Evolutionary conservation across 1,284 basidiomycete species (phyloP).

Genomic region (Cryptococcus deneoformans): DNA sequence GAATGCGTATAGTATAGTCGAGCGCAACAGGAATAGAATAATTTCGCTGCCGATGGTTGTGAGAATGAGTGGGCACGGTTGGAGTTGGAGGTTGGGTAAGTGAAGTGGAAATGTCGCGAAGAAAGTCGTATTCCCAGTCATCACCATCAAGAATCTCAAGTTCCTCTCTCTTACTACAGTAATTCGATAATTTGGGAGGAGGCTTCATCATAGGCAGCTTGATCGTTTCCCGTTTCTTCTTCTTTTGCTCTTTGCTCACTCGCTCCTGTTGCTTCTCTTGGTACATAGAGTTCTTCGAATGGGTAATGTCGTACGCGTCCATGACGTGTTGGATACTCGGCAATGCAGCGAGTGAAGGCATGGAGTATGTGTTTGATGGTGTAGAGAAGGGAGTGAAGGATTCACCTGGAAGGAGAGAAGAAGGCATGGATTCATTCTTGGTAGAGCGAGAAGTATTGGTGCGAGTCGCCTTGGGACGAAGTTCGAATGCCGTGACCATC

Average conservation of each 20-base stretch:
- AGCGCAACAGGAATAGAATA: neutral
- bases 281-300: neutral
- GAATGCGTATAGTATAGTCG: neutral
- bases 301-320: neutral
- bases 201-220: conserved; percentile 1
- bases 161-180: neutral
- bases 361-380: neutral
- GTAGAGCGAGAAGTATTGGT: neutral
- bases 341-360: neutral
- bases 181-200: neutral
- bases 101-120: neutral
- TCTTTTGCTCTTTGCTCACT: neutral
- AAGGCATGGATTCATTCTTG: neutral
- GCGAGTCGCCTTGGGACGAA: neutral
- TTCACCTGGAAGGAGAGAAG: neutral
- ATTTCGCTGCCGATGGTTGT: neutral
- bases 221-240: neutral
- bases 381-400: too few relatives aligned
- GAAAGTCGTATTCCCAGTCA: neutral
- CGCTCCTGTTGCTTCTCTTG: neutral
- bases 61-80: neutral
- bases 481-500: neutral
- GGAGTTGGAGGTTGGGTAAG: neutral
- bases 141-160: neutral
- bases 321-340: conserved; percentile 3